Evolutionary conservation across 345 rosid species (phyloP).

Genomic region (Citrus mangshanensis): DNA sequence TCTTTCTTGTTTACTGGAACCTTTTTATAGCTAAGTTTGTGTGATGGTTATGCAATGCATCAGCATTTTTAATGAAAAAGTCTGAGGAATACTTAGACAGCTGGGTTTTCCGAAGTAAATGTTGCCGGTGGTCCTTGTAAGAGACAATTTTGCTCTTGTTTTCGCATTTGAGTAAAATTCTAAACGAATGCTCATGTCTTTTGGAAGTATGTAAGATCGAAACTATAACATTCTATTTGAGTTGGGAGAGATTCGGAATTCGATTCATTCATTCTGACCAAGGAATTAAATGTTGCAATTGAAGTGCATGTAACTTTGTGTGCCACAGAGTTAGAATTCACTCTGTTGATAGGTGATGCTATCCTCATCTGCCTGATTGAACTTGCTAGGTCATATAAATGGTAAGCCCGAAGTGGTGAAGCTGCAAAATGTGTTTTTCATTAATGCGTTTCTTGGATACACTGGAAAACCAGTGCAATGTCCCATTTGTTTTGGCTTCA

Average conservation of each 20-base stretch:
- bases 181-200: not conserved
- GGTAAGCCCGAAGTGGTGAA: not conserved
- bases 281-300: not conserved
- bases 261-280: not conserved
- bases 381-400: not conserved
- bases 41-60: not conserved
- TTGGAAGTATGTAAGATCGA: not conserved
- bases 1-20: not conserved
- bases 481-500: not conserved
- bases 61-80: not conserved
- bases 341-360: not conserved
- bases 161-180: not conserved
- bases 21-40: not conserved
- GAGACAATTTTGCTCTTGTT: not conserved
- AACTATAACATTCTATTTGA: not conserved
- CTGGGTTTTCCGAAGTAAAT: not conserved
- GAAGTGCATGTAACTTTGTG: not conserved
- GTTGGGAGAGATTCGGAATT: not conserved
- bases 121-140: not conserved
- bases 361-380: not conserved
- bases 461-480: not conserved
- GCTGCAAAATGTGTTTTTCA: not conserved
- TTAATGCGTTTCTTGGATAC: not conserved
- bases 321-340: not conserved
- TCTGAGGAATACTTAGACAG: not conserved